Evolutionary conservation across 805 yeast species (phyloP), one percentile per base, ranked within the genome.

Genomic region (Sugiyamaella valdiviana): DNA sequence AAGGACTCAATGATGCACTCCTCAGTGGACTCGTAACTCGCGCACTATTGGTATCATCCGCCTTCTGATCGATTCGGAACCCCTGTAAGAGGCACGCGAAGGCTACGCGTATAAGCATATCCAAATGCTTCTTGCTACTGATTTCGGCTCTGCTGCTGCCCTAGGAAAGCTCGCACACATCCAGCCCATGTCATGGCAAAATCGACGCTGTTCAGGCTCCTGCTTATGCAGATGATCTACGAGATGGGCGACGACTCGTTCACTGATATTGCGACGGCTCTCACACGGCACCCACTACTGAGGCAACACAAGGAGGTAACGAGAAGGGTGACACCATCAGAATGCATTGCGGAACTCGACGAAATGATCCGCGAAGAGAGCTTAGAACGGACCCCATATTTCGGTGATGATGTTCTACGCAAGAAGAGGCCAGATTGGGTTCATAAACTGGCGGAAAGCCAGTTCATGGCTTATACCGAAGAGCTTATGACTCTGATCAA

Each of bases 151-250:
- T n/a, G n/a, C n/a, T n/a, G n/a, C n/a, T n/a, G n/a, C n/a, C n/a
- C n/a, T n/a, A n/a, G n/a, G n/a, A n/a, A n/a, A n/a, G n/a, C n/a
- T n/a, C n/a, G n/a, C n/a, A n/a, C n/a, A n/a, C n/a, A n/a, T n/a
- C n/a, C n/a, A n/a, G n/a, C n/a, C 32, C 9, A 26, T 26, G 32
- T 10, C 10, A 37, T 37, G 21, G 21, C 40, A 12, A 36, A 44
- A 23, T 36, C 51, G 20, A 42, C 44, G 6, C 52, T 65, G 21
- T 61, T 58, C 56, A 57, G 57, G 45, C 58, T 66, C 23, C 50
- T 66, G 10, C 57, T 66, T 14, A 60, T 58, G 1, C 70, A 66
- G 46, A 49, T 59, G 23, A 61, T 66, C n/a, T 63, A 64, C 37
- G 68, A 65, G 45, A 51, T 49, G 42, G 58, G 57, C 19, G 60